Conservation (phyloP, 495 filamentous ascomycete species). For the Talaromyces liani region DNA sequence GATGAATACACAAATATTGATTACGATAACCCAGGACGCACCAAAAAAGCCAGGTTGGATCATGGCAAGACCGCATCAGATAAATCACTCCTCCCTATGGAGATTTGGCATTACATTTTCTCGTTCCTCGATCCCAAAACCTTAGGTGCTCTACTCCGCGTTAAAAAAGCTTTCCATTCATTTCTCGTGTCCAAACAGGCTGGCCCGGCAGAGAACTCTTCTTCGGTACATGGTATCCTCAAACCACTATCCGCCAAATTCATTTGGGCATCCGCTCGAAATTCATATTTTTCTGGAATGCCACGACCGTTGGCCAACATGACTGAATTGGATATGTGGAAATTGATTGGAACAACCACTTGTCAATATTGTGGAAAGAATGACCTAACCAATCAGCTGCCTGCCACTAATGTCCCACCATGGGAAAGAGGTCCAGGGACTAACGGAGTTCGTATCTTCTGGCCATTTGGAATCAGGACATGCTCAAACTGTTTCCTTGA, state of each 20-base stretch:
- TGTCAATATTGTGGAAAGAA: slow-evolving; percentile 40
- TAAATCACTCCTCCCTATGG: slow-evolving; percentile 18
- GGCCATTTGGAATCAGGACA: slow-evolving; percentile 55
- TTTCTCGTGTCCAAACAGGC: slow-evolving; percentile 23
- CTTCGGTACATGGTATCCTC: slow-evolving; percentile 18
- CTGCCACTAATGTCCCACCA: slow-evolving; percentile 18
- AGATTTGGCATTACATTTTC: slow-evolving; percentile 28
- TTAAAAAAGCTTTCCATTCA: slow-evolving; percentile 23
- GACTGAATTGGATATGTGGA: slow-evolving; percentile 42
- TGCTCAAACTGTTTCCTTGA: slow-evolving; percentile 56
- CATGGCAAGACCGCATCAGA: slow-evolving; percentile 1
- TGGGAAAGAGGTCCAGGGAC: slow-evolving; percentile 47
- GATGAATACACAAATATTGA: not conserved
- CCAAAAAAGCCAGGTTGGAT: slow-evolving; percentile 3
- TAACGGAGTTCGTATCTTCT: slow-evolving; percentile 47
- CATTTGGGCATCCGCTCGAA: slow-evolving; percentile 41
- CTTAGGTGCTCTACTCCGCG: slow-evolving; percentile 21
- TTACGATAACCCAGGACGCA: not conserved
- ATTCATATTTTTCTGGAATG: slow-evolving; percentile 27
- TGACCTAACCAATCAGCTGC: slow-evolving; percentile 5
- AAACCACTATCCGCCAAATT: slow-evolving; percentile 27
- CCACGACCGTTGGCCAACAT: slow-evolving; percentile 36
- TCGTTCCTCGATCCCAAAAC: slow-evolving; percentile 23
- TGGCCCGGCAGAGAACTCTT: not conserved
- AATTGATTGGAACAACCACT: slow-evolving; percentile 27